Base-by-base conservation (phyloP, 257 asterid genomes). In the Solanum virginianum region DNA sequence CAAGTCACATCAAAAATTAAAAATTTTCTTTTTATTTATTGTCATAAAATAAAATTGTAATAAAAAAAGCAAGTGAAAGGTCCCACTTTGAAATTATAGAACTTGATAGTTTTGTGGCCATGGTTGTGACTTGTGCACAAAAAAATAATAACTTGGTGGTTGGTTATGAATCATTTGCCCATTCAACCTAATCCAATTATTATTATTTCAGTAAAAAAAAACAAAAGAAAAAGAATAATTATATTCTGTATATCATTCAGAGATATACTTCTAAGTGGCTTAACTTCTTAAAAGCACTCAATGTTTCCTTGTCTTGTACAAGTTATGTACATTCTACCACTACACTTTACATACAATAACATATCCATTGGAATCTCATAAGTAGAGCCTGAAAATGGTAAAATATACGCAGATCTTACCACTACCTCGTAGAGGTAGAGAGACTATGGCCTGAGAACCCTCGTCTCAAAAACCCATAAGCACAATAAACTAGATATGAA, bases 221-320 rank as follows among this genome's bases (percentile, higher is more conserved):
- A 10, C 3, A 60, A 39, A 29, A 17, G 16, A 59, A 15, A 47
- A 20, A 20, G 8, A 3, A 39, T 8, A 36, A 82, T 17, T 45
- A 75, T 66, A 83, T 47, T 75, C 75, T 85, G 66, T 77, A 65
- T 74, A 54, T 84, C 41, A 70, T 75, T 72, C 84, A 83, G 84
- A 86, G 83, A 89, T 87, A 85, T 83, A 83, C 88, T 80, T 86
- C 57, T 88, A 85, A 83, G 85, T 83, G 86, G 86, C 83, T 80
- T 80, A 80, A 60, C 29, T 84, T 86, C 55, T 82, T 32, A 62
- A 88, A 87, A 22, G 32, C 86, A 75, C 85, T 43, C 62, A 3
- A 39, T 32, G 51, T 41, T 51, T 65, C 49, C 49, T 3, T 53
- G 65, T 79, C 65, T 53, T 53, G 65, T 53, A 51, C 82, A 51